Evolutionary conservation across 2,329 filamentous ascomycete genomes (phyloP).

Genomic region (Ceratocystis huliohia): DNA sequence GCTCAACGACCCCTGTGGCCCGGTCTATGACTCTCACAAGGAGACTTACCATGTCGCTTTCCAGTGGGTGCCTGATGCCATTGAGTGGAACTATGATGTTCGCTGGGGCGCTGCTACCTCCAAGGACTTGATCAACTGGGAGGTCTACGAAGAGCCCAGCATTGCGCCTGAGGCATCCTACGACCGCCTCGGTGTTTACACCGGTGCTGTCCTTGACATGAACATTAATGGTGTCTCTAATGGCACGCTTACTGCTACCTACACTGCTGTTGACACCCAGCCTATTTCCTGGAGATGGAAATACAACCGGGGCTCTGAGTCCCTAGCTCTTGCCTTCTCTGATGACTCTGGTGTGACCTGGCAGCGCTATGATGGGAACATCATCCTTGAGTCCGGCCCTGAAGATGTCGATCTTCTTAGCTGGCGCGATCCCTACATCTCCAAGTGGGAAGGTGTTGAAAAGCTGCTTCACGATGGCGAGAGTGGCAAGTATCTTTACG

Average conservation of each 20-base stretch:
- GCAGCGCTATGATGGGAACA: conserved; percentile 23
- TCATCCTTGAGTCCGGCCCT: conserved; percentile 23
- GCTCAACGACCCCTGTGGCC: conserved; percentile 35
- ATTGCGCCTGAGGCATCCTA: conserved; percentile 27
- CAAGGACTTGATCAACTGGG: conserved; percentile 30
- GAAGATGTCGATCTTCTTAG: conserved; percentile 22
- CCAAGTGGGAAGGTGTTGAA: conserved; percentile 22
- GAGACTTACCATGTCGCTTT: conserved; percentile 35
- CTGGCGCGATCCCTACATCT: conserved; percentile 26
- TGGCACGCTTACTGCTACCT: conserved; percentile 32
- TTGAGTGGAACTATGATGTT: conserved; percentile 24
- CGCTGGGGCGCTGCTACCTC: conserved; percentile 31
- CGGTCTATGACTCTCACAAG: conserved; percentile 34
- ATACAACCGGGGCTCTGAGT: conserved; percentile 35
- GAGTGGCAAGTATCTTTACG: conserved; percentile 28
- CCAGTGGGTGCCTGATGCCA: conserved; percentile 25
- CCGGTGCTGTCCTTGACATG: conserved; percentile 33
- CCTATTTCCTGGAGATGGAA: conserved; percentile 36
- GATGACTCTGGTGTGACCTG: conserved; percentile 27
- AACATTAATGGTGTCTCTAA: conserved; percentile 30
- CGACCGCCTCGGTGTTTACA: conserved; percentile 34
- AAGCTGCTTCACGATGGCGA: conserved; percentile 20
- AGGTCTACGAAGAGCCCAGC: conserved; percentile 21
- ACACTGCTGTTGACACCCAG: conserved; percentile 34
- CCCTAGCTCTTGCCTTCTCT: conserved; percentile 33